Percentiles rank a stretch among this genome's conserved stretches.
Conservation (phyloP, 2,329 filamentous ascomycete species). For the Helicocarpus griseus region DNA sequence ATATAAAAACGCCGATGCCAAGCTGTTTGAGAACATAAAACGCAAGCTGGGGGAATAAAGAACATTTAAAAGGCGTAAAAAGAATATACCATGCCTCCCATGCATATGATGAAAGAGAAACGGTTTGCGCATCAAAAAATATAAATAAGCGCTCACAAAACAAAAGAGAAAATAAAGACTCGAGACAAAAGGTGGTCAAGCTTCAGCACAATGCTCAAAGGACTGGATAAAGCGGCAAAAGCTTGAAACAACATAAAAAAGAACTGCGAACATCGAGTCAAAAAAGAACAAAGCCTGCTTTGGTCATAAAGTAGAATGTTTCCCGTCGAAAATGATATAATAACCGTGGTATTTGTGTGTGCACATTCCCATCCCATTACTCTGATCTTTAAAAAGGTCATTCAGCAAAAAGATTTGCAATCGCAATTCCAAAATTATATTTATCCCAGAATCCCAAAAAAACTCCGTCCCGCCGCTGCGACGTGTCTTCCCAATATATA, state of each 20-base stretch:
- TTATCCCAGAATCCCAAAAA: background rate
- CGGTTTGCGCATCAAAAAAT: too few species aligned
- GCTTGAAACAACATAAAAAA: constrained; percentile 11
- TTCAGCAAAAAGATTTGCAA: too few species aligned
- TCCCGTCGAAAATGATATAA: background rate
- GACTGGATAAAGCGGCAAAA: constrained; percentile 2
- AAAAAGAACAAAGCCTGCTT: constrained; percentile 36
- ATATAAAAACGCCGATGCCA: too few species aligned
- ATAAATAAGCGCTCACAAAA: too few species aligned
- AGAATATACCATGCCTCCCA: too few species aligned
- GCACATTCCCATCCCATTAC: background rate
- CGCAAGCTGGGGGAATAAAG: too few species aligned
- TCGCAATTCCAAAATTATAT: background rate
- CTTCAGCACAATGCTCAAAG: too few species aligned
- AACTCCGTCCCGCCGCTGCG: constrained; percentile 2
- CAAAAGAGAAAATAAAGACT: background rate
- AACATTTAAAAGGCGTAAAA: too few species aligned
- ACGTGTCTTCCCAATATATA: too few species aligned
- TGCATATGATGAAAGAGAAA: too few species aligned
- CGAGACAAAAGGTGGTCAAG: constrained; percentile 1
- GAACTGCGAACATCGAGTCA: constrained; percentile 22
- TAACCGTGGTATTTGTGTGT: background rate
- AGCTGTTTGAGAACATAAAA: too few species aligned
- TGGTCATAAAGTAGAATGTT: constrained; percentile 23
- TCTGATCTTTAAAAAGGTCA: background rate